phyloP scores from a whole-genome alignment of 2,329 filamentous ascomycete species.

The Aspergillus unguis region DNA sequence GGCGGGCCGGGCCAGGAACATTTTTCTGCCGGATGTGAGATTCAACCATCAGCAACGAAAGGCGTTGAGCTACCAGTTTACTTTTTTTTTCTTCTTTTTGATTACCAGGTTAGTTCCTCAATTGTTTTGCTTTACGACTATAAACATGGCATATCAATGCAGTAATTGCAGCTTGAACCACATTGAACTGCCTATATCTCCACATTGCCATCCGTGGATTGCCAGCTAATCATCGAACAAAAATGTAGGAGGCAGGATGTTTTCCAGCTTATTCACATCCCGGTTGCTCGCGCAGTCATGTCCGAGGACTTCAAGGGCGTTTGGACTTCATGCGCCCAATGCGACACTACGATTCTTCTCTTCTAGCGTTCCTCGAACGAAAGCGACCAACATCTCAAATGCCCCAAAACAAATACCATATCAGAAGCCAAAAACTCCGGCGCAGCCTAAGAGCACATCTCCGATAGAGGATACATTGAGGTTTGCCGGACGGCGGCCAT shows the following conservation, averaged over 20 bases:
- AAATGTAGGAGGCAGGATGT: slow-evolving; percentile 23
- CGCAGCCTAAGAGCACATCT: slow-evolving; percentile 11
- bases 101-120: neutral
- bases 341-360: slow-evolving; percentile 30
- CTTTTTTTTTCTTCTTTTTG: neutral
- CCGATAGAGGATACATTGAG: slow-evolving; percentile 21
- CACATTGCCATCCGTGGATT: neutral
- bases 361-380: slow-evolving; percentile 25
- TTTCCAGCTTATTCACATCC: slow-evolving; percentile 27
- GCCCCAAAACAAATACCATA: slow-evolving; percentile 6
- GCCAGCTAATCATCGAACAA: slow-evolving; percentile 1
- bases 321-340: slow-evolving; percentile 13
- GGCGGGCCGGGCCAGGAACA: slow-evolving; percentile 38
- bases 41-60: slow-evolving; percentile 11
- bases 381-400: slow-evolving; percentile 16
- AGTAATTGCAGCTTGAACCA: neutral
- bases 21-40: slow-evolving; percentile 38
- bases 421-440: slow-evolving; percentile 12
- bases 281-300: slow-evolving; percentile 27
- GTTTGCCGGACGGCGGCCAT: slow-evolving; percentile 26
- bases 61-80: slow-evolving; percentile 5
- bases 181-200: neutral
- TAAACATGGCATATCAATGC: neutral
- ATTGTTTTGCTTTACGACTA: neutral
- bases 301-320: slow-evolving; percentile 17